Conservation (phyloP, 129 eudicot genomes). For the Pulicaria dysenterica region DNA sequence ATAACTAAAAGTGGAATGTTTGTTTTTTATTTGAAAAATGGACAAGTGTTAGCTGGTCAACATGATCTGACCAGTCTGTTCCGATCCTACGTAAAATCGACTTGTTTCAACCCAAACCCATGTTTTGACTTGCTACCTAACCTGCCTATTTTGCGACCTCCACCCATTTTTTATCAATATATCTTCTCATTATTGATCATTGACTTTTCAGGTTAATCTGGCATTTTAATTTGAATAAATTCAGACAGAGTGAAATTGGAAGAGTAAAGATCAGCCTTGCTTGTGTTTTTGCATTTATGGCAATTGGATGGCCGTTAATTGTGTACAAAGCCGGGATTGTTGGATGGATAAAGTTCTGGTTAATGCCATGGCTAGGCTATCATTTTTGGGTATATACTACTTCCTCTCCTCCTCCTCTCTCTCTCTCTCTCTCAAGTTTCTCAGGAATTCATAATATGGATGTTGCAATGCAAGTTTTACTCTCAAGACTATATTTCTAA, state of each 20-base stretch:
- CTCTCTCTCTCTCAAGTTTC: neutral
- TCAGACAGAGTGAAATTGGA: slow-evolving; percentile 69
- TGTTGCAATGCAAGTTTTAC: neutral
- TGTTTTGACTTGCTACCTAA: neutral
- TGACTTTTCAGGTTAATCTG: slow-evolving; percentile 58
- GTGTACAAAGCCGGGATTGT: slow-evolving; percentile 63
- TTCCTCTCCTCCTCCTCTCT: neutral
- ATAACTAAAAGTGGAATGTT: neutral
- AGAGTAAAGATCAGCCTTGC: slow-evolving; percentile 84
- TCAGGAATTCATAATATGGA: neutral
- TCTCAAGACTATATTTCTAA: neutral
- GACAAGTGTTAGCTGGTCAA: slow-evolving; percentile 8
- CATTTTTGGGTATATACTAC: slow-evolving; percentile 80
- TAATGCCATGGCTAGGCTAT: slow-evolving; percentile 97
- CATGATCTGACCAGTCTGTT: neutral
- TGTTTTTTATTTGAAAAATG: neutral
- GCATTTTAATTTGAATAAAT: slow-evolving; percentile 79
- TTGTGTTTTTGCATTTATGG: slow-evolving; percentile 88
- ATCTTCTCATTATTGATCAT: slow-evolving; percentile 1
- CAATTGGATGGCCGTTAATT: slow-evolving; percentile 90
- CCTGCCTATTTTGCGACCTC: slow-evolving; percentile 13
- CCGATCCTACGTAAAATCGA: neutral
- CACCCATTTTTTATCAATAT: neutral
- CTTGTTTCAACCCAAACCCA: neutral
- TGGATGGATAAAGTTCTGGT: slow-evolving; percentile 98